Conservation (phyloP, 2,329 filamentous ascomycete genomes). For the Chaetomium olivaceum region DNA sequence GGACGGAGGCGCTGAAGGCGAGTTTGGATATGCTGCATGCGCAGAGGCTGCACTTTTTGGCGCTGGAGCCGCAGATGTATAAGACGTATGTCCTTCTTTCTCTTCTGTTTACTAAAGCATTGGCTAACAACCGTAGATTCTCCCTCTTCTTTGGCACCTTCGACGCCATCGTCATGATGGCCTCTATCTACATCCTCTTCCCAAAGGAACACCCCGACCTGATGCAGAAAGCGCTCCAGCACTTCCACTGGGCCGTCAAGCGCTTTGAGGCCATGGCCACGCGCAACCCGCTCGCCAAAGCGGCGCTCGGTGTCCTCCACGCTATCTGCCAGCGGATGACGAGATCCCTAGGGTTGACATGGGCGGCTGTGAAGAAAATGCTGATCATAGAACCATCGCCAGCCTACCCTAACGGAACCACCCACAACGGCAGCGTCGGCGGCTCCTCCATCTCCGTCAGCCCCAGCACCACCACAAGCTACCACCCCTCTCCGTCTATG, state of each 20-base stretch:
- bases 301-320: conserved; percentile 56
- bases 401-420: neutral
- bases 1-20: conserved; percentile 57
- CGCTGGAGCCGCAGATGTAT: conserved; percentile 53
- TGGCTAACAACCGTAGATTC: conserved; percentile 40
- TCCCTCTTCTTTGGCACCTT: conserved; percentile 64
- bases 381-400: neutral
- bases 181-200: conserved; percentile 62
- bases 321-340: conserved; percentile 57
- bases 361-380: conserved; percentile 1
- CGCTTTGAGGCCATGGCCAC: conserved; percentile 58
- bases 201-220: conserved; percentile 55
- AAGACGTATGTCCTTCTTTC: conserved; percentile 40
- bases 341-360: conserved; percentile 46
- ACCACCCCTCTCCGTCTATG: conserved; percentile 7
- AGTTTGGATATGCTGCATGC: conserved; percentile 57
- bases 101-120: neutral
- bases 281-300: conserved; percentile 54
- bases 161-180: conserved; percentile 62
- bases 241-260: conserved; percentile 61
- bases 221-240: conserved; percentile 50
- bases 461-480: conserved; percentile 4
- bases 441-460: neutral
- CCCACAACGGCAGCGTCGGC: neutral
- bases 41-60: conserved; percentile 53